Base-by-base conservation (phyloP, 306 rosid genomes). In the Prunus fruticosa region DNA sequence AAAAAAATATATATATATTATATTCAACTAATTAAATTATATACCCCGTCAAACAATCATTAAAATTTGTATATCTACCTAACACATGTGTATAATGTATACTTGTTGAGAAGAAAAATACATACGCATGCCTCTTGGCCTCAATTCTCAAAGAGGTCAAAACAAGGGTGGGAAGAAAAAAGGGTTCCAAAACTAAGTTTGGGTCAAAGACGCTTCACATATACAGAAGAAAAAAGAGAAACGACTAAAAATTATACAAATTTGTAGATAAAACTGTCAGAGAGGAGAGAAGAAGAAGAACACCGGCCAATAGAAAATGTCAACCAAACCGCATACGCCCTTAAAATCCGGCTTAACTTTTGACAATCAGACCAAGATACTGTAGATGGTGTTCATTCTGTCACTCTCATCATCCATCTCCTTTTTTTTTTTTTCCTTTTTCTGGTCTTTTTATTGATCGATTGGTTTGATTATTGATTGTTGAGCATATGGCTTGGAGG, bases 131-230 rank as follows among this genome's bases (percentile, higher is more conserved):
- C 82, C 27, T 72, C 19, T 64, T 19, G 18, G 49, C 14, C 25
- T 19, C 10, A 8, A 3, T 74, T 47, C 53, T 64, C 64, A 78
- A 75, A 82, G n/a, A 69, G 86, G 93, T 84, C 89, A 86, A 91
- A 91, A 85, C 73, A 74, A 82, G 77, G 75, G 54, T 78, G 67
- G 82, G 79, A 84, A 74, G 78, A 79, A 79, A 78, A 73, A 77
- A 66, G 74, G 56, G 52, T 50, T 66, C 38, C 80, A 67, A 75
- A 77, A 73, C 74, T 19, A 76, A 78, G 87, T 80, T 89, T 82
- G 76, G 77, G 95, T 89, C 97, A 88, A 89, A 91, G 91, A 91
- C 95, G 93, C 84, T 86, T 88, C 84, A 63, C 82, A 67, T 78
- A 67, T 78, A 14, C 52, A 53, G 53, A 67, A 20, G 83, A 74